Evolutionary conservation across 164 flowering plant species (phyloP).

Genomic region (Vitis amurensis): DNA sequence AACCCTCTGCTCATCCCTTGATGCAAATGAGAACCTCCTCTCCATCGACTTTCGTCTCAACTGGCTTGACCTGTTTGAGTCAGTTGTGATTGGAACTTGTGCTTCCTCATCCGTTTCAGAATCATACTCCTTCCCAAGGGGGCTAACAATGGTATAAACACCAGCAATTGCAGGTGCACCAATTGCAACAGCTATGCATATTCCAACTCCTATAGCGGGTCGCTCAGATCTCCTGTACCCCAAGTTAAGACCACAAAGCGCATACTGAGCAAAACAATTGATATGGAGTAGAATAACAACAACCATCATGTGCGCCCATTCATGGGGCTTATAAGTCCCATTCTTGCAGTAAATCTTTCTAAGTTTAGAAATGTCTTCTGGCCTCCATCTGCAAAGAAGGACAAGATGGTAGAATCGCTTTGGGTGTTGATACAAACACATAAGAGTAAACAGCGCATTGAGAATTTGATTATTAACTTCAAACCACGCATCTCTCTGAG

Average conservation of each 20-base stretch:
- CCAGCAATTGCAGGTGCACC: conserved; percentile 87
- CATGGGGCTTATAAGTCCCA: conserved; percentile 88
- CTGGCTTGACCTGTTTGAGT: conserved; percentile 10
- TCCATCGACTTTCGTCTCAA: conserved; percentile 41
- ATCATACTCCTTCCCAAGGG: conserved; percentile 82
- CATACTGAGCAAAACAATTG: conserved; percentile 89
- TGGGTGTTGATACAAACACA: conserved; percentile 93
- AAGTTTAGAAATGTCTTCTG: conserved; percentile 61
- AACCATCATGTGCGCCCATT: conserved; percentile 91
- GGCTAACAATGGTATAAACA: conserved; percentile 65
- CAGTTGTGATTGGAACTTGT: conserved; percentile 24
- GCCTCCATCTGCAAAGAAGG: conserved; percentile 72
- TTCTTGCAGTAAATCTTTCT: conserved; percentile 83
- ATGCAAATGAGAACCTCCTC: conserved; percentile 73
- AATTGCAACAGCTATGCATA: conserved; percentile 73
- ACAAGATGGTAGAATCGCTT: conserved; percentile 73
- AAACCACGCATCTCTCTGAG: conserved; percentile 77
- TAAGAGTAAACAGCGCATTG: conserved; percentile 89
- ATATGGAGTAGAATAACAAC: conserved; percentile 73
- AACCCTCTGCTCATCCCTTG: conserved; percentile 37
- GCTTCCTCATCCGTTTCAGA: conserved; percentile 59
- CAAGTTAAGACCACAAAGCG: conserved; percentile 75
- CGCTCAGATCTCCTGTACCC: conserved; percentile 82
- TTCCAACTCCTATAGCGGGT: conserved; percentile 81
- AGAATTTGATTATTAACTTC: conserved; percentile 94